Evolutionary conservation across 345 rosid genomes (phyloP).

Genomic region (Eucalyptus erythrocorys): DNA sequence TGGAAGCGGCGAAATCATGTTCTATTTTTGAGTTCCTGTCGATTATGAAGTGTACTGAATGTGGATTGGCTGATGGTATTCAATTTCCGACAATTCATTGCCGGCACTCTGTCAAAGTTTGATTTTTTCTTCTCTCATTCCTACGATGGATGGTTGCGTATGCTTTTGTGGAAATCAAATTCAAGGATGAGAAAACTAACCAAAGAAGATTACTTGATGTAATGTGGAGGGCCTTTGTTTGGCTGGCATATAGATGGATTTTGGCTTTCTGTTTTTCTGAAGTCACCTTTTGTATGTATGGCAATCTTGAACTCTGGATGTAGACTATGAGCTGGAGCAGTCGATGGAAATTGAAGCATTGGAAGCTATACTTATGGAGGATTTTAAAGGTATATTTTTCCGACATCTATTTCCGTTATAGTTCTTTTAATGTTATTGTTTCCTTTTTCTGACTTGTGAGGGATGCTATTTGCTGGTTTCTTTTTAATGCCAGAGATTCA

Average conservation of each 20-base stretch:
- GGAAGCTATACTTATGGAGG: slow-evolving; percentile 94
- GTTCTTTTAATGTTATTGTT: not conserved
- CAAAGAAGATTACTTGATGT: not conserved
- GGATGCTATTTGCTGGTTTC: not conserved
- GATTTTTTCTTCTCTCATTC: not conserved
- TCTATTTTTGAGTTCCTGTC: not conserved
- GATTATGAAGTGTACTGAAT: not conserved
- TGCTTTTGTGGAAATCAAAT: not conserved
- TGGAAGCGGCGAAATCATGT: not conserved
- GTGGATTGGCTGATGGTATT: not conserved
- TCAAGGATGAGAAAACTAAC: not conserved
- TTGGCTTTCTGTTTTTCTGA: not conserved
- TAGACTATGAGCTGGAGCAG: slow-evolving; percentile 81
- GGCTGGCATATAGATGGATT: not conserved
- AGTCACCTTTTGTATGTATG: not conserved
- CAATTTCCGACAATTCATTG: not conserved
- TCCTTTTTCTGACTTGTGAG: not conserved
- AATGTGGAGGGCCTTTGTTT: not conserved
- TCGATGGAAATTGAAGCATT: slow-evolving; percentile 97
- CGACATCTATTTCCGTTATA: not conserved
- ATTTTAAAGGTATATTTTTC: slow-evolving; percentile 64
- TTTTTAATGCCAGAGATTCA: slow-evolving; percentile 54
- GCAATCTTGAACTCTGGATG: not conserved
- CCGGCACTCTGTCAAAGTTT: not conserved
- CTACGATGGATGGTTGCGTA: not conserved